phyloP scores from a whole-genome alignment of 345 rosid species.

The Rhizophora apiculata region DNA sequence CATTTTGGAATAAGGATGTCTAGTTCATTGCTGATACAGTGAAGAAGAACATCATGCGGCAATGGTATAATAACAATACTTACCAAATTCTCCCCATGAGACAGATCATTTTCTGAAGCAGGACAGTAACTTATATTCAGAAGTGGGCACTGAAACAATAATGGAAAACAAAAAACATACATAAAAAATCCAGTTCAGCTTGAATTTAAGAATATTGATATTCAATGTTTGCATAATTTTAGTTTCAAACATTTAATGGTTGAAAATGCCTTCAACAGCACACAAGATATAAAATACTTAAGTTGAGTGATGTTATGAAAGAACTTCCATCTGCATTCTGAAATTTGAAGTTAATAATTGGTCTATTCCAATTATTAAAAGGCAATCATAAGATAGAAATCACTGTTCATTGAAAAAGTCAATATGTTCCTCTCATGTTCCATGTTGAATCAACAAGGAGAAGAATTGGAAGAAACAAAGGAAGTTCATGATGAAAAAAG shows the following conservation, averaged over 20 bases:
- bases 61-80: slow-evolving; percentile 18
- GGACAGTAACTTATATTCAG: slow-evolving; percentile 94
- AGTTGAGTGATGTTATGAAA: not conserved
- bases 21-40: not conserved
- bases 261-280: not conserved
- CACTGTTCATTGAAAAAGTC: not conserved
- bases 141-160: slow-evolving; percentile 70
- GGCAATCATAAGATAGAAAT: not conserved
- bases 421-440: not conserved
- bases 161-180: not conserved
- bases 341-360: not conserved
- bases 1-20: slow-evolving; percentile 16
- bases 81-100: slow-evolving; percentile 73
- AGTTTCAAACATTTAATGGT: not conserved
- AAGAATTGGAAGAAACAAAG: slow-evolving; percentile 7
- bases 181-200: slow-evolving; percentile 14
- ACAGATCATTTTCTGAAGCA: slow-evolving; percentile 60
- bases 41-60: slow-evolving; percentile 1
- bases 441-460: not conserved
- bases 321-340: not conserved
- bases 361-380: not conserved
- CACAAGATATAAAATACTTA: not conserved
- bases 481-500: not conserved
- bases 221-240: not conserved
- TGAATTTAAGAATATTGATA: slow-evolving; percentile 2